A percentile compares a stretch with the other conserved stretches of the same genome.
These are phyloP conservation scores for Talaromyces islandicus DNA, from an alignment of 2,329 filamentous ascomycete species.

Conservation along the genomic window DNA sequence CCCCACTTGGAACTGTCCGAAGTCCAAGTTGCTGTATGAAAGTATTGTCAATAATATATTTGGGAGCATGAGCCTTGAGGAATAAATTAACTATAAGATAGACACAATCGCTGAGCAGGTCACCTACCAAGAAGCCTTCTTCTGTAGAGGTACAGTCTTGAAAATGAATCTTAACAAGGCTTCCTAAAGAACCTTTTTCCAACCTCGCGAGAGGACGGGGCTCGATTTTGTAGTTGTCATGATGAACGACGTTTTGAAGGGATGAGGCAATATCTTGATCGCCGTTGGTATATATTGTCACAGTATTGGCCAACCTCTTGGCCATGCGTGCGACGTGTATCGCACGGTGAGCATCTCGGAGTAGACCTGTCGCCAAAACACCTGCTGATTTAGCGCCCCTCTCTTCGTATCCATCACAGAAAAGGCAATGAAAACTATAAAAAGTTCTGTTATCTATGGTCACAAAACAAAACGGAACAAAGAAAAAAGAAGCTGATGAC, in stretches of 20 bases:
- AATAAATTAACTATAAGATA: not conserved
- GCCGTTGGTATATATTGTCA: constrained; percentile 51
- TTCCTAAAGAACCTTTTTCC: not conserved
- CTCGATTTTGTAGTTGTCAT: constrained; percentile 2
- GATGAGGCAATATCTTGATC: constrained; percentile 21
- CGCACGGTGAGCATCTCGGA: not conserved
- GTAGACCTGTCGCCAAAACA: constrained; percentile 37
- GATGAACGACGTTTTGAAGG: not conserved
- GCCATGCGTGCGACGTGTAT: constrained; percentile 24
- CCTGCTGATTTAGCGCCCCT: constrained; percentile 42
- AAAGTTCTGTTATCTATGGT: not conserved
- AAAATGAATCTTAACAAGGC: constrained; percentile 1
- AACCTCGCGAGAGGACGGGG: constrained; percentile 4
- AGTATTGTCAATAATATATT: not conserved
- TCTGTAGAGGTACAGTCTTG: not conserved
- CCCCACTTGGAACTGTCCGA: constrained; percentile 1
- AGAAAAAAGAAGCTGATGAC: not conserved
- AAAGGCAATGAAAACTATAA: constrained; percentile 52
- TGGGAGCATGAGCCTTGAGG: constrained; percentile 1
- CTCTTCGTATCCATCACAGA: constrained; percentile 57
- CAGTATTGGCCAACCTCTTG: constrained; percentile 35
- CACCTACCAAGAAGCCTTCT: constrained; percentile 6
- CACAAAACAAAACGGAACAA: constrained; percentile 24
- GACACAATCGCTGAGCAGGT: not conserved
- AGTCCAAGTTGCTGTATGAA: constrained; percentile 5